These are phyloP conservation scores for Cercospora berteroae DNA, from an alignment of 2,329 filamentous ascomycete species.

Conservation along the genomic window DNA sequence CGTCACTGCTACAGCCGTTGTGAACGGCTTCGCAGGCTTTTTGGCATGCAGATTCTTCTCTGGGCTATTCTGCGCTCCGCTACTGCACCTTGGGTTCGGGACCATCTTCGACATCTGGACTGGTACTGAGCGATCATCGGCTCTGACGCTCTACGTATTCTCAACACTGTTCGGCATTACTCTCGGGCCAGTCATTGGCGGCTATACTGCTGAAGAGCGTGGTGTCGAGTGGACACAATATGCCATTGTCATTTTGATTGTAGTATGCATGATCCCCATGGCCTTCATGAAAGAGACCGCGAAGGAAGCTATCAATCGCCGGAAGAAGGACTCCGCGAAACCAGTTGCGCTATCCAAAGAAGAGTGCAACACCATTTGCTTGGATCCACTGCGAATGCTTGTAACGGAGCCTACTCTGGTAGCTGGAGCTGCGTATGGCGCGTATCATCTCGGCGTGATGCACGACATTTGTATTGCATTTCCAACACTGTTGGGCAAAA, in stretches of 20 bases:
- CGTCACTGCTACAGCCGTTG: conserved; percentile 43
- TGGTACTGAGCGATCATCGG: conserved; percentile 31
- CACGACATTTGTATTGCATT: conserved; percentile 27
- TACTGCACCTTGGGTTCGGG: conserved; percentile 40
- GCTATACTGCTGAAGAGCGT: conserved; percentile 40
- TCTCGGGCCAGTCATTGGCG: conserved; percentile 44
- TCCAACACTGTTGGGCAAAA: conserved; percentile 20
- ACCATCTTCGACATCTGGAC: conserved; percentile 41
- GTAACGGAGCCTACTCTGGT: conserved; percentile 34
- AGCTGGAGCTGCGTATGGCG: conserved; percentile 17
- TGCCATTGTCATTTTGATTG: conserved; percentile 40
- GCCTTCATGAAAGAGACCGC: conserved; percentile 54
- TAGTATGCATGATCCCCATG: conserved; percentile 37
- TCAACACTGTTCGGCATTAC: conserved; percentile 40
- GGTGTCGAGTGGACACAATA: conserved; percentile 44
- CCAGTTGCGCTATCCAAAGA: conserved; percentile 25
- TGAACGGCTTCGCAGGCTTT: conserved; percentile 66
- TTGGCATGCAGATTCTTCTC: conserved; percentile 61
- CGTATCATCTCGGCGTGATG: conserved; percentile 25
- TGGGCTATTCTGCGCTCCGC: conserved; percentile 35
- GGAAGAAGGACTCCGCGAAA: conserved; percentile 20
- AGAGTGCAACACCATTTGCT: conserved; percentile 9
- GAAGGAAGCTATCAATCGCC: conserved; percentile 45
- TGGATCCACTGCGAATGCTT: conserved; percentile 29
- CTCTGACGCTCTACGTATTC: conserved; percentile 36